Evolutionary conservation across 768 basidiomycete species (phyloP).

Genomic region (Serendipita vermifera): DNA sequence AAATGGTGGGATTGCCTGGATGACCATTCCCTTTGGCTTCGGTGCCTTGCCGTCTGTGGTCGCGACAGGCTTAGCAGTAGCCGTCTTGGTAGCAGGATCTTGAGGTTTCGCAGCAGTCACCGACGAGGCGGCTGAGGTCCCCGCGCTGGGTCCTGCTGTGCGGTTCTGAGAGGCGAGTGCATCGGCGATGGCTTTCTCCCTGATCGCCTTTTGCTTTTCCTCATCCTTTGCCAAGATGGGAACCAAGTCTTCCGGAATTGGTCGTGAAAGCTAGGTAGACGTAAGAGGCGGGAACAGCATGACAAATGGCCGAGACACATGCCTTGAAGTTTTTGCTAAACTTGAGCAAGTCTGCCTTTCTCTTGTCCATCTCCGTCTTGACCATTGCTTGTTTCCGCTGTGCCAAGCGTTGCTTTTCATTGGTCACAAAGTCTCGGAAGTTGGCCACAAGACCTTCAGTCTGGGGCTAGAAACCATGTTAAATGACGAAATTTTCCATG

Average conservation of each 20-base stretch:
- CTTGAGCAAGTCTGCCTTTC: slow-evolving; percentile 82
- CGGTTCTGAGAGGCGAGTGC: neutral
- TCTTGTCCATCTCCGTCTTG: slow-evolving; percentile 90
- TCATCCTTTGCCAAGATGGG: slow-evolving; percentile 89
- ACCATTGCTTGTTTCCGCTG: slow-evolving; percentile 81
- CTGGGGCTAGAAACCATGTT: slow-evolving; percentile 35
- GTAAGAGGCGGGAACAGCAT: neutral
- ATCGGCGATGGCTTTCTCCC: slow-evolving; percentile 60
- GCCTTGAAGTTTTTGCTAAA: slow-evolving; percentile 96
- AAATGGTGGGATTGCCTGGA: slow-evolving; percentile 86
- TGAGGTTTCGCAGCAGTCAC: slow-evolving; percentile 23
- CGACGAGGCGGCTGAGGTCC: slow-evolving; percentile 23
- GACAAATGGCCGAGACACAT: slow-evolving; percentile 14
- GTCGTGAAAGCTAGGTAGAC: slow-evolving; percentile 27
- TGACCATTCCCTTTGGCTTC: slow-evolving; percentile 47
- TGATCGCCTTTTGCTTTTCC: slow-evolving; percentile 73
- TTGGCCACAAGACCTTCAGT: slow-evolving; percentile 60
- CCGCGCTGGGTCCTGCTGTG: slow-evolving; percentile 8
- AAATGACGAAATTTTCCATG: neutral
- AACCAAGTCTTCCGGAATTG: slow-evolving; percentile 88
- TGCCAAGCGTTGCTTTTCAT: slow-evolving; percentile 78
- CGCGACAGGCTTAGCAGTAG: slow-evolving; percentile 13
- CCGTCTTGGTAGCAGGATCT: neutral
- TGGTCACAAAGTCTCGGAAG: slow-evolving; percentile 86
- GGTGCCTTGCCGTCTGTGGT: slow-evolving; percentile 6